Conservation (phyloP, 73 alveolate species). For the Effrenium voratum region DNA sequence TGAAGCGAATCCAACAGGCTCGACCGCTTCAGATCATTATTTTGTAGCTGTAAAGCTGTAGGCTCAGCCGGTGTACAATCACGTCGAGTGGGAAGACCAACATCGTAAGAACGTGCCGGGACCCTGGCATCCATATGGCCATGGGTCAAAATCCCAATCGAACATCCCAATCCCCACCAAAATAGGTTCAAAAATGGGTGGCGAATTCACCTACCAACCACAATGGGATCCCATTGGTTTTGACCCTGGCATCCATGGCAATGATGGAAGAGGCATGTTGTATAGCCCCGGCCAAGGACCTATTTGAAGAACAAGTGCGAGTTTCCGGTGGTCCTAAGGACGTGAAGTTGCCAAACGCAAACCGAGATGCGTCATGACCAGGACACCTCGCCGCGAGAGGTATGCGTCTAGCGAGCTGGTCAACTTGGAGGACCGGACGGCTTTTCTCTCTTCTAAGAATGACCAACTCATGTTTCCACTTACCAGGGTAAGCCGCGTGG, state of each 20-base stretch:
- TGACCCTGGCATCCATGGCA: too few relatives aligned
- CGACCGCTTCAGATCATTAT: too few relatives aligned
- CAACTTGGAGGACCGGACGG: conserved; percentile 24
- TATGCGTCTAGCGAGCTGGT: conserved; percentile 49
- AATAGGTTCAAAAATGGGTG: too few relatives aligned
- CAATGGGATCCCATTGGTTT: too few relatives aligned
- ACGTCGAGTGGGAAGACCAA: conserved; percentile 95
- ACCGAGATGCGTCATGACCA: not conserved
- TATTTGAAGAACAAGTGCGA: conserved; percentile 53
- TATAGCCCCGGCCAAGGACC: conserved; percentile 31
- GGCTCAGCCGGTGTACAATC: conserved; percentile 94
- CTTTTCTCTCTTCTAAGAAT: not conserved
- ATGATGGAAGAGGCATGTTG: too few relatives aligned
- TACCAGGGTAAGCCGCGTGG: not conserved
- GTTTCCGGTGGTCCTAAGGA: conserved; percentile 75
- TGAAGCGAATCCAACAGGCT: conserved; percentile 93
- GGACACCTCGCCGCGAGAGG: conserved; percentile 40
- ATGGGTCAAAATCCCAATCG: too few relatives aligned
- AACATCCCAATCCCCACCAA: too few relatives aligned
- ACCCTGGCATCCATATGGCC: too few relatives aligned
- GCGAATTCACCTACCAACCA: too few relatives aligned
- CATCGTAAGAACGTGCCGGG: conserved; percentile 61
- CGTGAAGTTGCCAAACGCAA: not conserved
- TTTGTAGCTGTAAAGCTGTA: too few relatives aligned
- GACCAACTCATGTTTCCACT: not conserved